These are phyloP conservation scores for Mycena galericulata DNA, from an alignment of 768 basidiomycete genomes.

Conservation along the genomic window DNA sequence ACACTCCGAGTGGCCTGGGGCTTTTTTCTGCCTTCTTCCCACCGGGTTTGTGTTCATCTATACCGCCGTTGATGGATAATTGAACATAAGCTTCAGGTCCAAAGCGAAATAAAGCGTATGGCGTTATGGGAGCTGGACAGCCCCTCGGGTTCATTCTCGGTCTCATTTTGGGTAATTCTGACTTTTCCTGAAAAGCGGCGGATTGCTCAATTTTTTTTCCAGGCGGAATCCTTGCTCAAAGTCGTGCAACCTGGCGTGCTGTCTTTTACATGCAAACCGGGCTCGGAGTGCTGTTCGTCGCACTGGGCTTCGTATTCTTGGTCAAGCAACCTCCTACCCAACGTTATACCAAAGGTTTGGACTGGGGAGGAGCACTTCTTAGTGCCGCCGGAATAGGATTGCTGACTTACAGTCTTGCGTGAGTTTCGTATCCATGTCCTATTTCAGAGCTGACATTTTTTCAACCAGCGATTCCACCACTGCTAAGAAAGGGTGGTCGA, in stretches of 20 bases:
- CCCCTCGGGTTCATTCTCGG: conserved; percentile 49
- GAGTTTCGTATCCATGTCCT: conserved; percentile 10
- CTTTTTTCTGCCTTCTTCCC: conserved; percentile 46
- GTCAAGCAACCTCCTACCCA: conserved; percentile 30
- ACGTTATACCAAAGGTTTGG: conserved; percentile 48
- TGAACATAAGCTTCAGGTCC: conserved; percentile 30
- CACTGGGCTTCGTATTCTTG: conserved; percentile 40
- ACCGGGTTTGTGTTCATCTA: conserved; percentile 15
- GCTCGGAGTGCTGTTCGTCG: conserved; percentile 42
- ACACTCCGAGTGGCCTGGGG: conserved; percentile 45
- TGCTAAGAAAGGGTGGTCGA: conserved; percentile 46
- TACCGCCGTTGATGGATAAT: not conserved
- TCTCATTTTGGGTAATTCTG: conserved; percentile 42
- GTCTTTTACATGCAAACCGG: conserved; percentile 50
- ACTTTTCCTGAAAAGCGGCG: not conserved
- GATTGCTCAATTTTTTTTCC: not conserved
- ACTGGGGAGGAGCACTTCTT: conserved; percentile 49
- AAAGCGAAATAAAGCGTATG: conserved; percentile 45
- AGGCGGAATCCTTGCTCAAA: conserved; percentile 49
- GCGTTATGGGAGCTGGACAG: conserved; percentile 49
- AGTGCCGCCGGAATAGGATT: conserved; percentile 49
- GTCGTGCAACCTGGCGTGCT: conserved; percentile 45
- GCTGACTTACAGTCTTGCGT: conserved; percentile 49
- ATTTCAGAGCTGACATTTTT: not conserved
- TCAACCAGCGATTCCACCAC: conserved; percentile 44